These are phyloP conservation scores for Pleurostoma richardsiae DNA, from an alignment of 2,329 filamentous ascomycete genomes.

Conservation along the genomic window DNA sequence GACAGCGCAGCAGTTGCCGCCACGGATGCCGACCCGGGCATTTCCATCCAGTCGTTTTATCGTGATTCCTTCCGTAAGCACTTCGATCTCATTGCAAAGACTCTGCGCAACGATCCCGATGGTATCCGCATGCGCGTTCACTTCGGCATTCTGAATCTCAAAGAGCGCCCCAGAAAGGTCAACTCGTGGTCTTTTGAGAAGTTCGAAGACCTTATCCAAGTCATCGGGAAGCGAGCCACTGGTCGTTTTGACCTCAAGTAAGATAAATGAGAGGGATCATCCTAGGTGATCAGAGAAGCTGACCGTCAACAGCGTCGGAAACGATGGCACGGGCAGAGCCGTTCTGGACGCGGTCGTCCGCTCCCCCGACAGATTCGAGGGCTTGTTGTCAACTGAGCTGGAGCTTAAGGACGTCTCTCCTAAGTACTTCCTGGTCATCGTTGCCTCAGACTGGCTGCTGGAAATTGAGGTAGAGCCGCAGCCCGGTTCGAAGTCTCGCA, in stretches of 20 bases:
- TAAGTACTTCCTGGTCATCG: slow-evolving; percentile 9
- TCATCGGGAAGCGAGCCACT: background rate
- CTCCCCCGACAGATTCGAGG: slow-evolving; percentile 4
- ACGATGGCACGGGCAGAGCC: background rate
- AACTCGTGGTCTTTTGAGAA: background rate
- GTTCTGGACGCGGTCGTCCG: slow-evolving; percentile 1
- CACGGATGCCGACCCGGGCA: background rate
- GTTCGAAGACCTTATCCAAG: background rate
- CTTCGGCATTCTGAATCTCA: slow-evolving; percentile 1
- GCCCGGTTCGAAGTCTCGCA: background rate
- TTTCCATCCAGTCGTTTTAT: no score
- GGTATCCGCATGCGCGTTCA: slow-evolving; percentile 7
- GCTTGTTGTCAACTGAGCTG: slow-evolving; percentile 2
- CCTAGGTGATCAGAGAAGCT: background rate
- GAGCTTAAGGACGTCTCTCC: slow-evolving; percentile 6
- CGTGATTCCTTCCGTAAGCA: background rate
- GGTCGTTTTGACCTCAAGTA: background rate
- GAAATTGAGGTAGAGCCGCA: slow-evolving; percentile 10
- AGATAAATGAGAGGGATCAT: background rate
- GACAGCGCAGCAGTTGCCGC: background rate
- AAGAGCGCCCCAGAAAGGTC: background rate
- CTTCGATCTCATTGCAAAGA: background rate
- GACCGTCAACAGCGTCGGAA: slow-evolving; percentile 7
- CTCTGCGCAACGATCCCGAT: background rate
- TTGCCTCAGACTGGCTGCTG: slow-evolving; percentile 11